Evolutionary conservation across 352 stramenopile species (phyloP).

Genomic region (Phytopythium montanum): DNA sequence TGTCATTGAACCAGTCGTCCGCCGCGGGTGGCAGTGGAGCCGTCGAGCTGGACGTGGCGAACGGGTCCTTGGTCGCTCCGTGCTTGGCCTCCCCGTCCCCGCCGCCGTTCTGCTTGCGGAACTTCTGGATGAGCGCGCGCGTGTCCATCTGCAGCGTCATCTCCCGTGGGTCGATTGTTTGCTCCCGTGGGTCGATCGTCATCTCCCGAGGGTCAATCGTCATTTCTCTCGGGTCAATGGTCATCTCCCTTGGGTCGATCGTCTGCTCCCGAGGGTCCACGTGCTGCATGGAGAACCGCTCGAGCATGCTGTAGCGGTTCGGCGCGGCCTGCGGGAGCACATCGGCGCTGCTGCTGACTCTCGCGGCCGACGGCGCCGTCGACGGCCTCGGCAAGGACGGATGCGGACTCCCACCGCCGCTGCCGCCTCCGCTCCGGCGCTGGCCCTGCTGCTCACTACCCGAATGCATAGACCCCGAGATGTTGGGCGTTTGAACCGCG

Average conservation of each 20-base stretch:
- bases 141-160: constrained; percentile 21
- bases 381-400: background rate
- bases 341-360: background rate
- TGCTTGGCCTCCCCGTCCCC: too few relatives aligned
- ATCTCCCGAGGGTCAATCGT: constrained; percentile 4
- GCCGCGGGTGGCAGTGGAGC: constrained; percentile 16
- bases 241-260: constrained; percentile 5
- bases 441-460: background rate
- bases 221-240: constrained; percentile 5
- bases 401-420: constrained; percentile 1
- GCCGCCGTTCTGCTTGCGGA: constrained; percentile 20
- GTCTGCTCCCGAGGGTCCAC: constrained; percentile 5
- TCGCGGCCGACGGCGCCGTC: background rate
- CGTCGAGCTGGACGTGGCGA: constrained; percentile 9
- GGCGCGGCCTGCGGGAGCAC: background rate
- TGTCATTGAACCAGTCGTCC: constrained; percentile 29
- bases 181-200: constrained; percentile 4
- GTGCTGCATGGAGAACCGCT: constrained; percentile 2
- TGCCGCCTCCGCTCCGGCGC: background rate
- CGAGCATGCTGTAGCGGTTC: constrained; percentile 9
- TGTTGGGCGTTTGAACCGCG: background rate
- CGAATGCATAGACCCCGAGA: background rate
- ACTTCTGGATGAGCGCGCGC: constrained; percentile 25
- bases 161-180: constrained; percentile 1
- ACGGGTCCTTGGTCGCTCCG: constrained; percentile 14